Percentiles rank a stretch among this genome's conserved stretches.
Conservation (phyloP, 2,329 filamentous ascomycete species). For the Sclerotinia nivalis region DNA sequence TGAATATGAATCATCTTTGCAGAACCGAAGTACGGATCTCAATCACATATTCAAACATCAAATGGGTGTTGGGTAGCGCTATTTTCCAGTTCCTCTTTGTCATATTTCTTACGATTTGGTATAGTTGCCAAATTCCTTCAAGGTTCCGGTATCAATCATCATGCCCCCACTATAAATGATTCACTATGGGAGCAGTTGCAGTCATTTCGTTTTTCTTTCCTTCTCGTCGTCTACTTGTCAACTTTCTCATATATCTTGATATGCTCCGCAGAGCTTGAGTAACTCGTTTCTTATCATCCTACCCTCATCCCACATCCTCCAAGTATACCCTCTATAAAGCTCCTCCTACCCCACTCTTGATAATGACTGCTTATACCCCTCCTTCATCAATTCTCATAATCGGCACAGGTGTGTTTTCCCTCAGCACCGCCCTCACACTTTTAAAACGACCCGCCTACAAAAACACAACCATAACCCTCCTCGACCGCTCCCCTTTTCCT, state of each 20-base stretch:
- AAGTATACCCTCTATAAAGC: not conserved
- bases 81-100: not conserved
- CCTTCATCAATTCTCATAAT: constrained; percentile 63
- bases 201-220: not conserved
- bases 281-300: not conserved
- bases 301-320: not conserved
- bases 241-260: not conserved
- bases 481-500: constrained; percentile 61
- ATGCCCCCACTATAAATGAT: constrained; percentile 15
- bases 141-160: constrained; percentile 3
- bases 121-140: constrained; percentile 1
- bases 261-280: constrained; percentile 1
- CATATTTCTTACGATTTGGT: constrained; percentile 8
- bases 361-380: constrained; percentile 18
- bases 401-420: constrained; percentile 59
- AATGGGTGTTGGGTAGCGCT: not conserved
- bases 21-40: constrained; percentile 1
- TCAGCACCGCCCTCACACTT: constrained; percentile 70
- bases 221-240: not conserved
- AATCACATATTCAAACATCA: not conserved
- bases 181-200: not conserved
- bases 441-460: constrained; percentile 58
- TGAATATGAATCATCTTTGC: not conserved
- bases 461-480: constrained; percentile 55
- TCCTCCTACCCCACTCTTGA: not conserved